A percentile compares a stretch with the other conserved stretches of the same genome.
phyloP scores from a whole-genome alignment of 2,329 filamentous ascomycete genomes.

The Knufia fluminis region DNA sequence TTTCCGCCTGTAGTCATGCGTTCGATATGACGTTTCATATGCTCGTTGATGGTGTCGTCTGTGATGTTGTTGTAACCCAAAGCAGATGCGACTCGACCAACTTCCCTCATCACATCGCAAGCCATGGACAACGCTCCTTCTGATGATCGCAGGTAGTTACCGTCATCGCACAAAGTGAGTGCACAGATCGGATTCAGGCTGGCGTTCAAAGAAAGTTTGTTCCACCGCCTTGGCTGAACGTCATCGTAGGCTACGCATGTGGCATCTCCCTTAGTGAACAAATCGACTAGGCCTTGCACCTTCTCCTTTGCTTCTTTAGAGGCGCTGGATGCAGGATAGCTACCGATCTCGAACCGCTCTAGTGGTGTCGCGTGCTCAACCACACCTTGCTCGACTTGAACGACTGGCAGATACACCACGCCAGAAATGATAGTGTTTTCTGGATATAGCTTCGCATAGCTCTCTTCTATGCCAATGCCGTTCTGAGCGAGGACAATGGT shows the following conservation, averaged over 20 bases:
- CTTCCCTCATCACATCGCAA: slow-evolving; percentile 24
- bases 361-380: slow-evolving; percentile 43
- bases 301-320: slow-evolving; percentile 23
- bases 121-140: slow-evolving; percentile 24
- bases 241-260: slow-evolving; percentile 42
- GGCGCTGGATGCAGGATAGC: slow-evolving; percentile 35
- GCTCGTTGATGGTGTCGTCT: slow-evolving; percentile 10
- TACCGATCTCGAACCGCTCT: slow-evolving; percentile 43
- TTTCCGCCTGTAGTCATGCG: slow-evolving; percentile 1
- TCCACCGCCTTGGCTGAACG: slow-evolving; percentile 49
- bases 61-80: slow-evolving; percentile 6
- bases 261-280: slow-evolving; percentile 36
- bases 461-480: slow-evolving; percentile 52
- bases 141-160: slow-evolving; percentile 39
- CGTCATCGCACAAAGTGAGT: slow-evolving; percentile 44
- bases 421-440: slow-evolving; percentile 44
- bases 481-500: slow-evolving; percentile 51
- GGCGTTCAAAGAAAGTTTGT: slow-evolving; percentile 51
- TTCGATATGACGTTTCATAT: slow-evolving; percentile 11
- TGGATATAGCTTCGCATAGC: slow-evolving; percentile 42
- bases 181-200: slow-evolving; percentile 53
- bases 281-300: slow-evolving; percentile 30
- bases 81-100: slow-evolving; percentile 15
- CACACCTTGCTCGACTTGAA: slow-evolving; percentile 37
- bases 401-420: slow-evolving; percentile 43